Conservation (phyloP, 2,329 filamentous ascomycete species). For the Colletotrichum melonis region DNA sequence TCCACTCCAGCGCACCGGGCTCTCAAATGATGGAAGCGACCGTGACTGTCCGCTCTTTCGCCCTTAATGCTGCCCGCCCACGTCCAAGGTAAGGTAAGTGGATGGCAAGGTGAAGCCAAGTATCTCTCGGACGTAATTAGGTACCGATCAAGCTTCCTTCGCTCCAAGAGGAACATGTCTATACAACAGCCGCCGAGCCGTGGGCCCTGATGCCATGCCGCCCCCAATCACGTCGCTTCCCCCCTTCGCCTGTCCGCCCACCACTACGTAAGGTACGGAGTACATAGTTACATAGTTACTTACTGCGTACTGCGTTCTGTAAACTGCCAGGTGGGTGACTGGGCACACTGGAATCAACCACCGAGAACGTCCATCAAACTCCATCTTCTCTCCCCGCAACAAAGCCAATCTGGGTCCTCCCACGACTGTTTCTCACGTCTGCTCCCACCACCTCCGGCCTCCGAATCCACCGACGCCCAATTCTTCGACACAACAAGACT, state of each 20-base stretch:
- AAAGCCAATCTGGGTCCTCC: neutral
- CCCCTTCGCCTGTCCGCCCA: constrained; percentile 18
- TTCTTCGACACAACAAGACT: neutral
- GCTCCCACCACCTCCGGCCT: constrained; percentile 9
- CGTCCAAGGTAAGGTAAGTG: neutral
- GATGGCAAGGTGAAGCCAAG: neutral
- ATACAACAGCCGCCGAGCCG: neutral
- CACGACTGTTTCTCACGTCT: constrained; percentile 4
- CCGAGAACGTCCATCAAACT: constrained; percentile 1
- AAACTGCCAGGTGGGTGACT: neutral
- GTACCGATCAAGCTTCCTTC: neutral
- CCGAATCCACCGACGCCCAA: neutral
- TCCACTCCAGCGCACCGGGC: neutral
- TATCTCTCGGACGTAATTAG: neutral
- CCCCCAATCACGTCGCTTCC: neutral
- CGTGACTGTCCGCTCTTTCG: neutral
- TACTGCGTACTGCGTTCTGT: too few species aligned
- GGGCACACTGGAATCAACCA: neutral
- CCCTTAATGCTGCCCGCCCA: neutral
- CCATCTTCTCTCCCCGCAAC: constrained; percentile 28
- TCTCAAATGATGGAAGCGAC: neutral
- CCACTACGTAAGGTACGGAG: neutral
- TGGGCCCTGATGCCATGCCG: neutral
- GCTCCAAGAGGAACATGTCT: too few species aligned
- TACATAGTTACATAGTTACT: too few species aligned